Percentiles rank a stretch among this genome's conserved stretches.
Evolutionary conservation across 1,139 yeast genomes (phyloP).

Genomic region (Protomyces lactucae-debilis): DNA sequence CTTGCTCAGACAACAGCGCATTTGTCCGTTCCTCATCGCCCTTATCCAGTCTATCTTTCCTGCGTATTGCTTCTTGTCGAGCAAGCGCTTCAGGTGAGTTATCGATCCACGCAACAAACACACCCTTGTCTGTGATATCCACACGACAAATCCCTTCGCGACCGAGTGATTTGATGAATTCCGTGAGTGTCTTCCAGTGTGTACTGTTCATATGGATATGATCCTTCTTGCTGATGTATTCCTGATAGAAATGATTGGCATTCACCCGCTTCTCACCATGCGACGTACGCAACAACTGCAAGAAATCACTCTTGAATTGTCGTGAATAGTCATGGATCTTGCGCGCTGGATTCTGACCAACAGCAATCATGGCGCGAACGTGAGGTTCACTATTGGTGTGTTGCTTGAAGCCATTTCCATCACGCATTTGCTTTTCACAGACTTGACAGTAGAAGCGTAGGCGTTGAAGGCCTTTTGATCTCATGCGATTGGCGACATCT

Average conservation of each 20-base stretch:
- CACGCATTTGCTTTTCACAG: conserved; percentile 89
- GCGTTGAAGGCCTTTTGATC: conserved; percentile 79
- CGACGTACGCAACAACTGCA: conserved; percentile 54
- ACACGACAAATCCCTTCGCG: conserved; percentile 57
- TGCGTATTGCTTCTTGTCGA: conserved; percentile 42
- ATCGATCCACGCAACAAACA: conserved; percentile 53
- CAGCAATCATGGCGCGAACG: conserved; percentile 48
- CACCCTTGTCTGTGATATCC: conserved; percentile 46
- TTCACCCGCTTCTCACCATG: conserved; percentile 80
- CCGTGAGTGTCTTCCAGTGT: conserved; percentile 64
- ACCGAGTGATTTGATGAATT: conserved; percentile 63
- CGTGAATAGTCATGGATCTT: conserved; percentile 58
- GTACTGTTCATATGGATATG: conserved; percentile 93
- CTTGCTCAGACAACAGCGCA: conserved; percentile 51
- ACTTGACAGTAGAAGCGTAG: conserved; percentile 85
- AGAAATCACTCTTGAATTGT: conserved; percentile 59
- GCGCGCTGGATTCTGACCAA: conserved; percentile 45
- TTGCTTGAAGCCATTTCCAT: conserved; percentile 88
- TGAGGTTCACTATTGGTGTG: conserved; percentile 79
- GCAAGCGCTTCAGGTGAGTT: conserved; percentile 46
- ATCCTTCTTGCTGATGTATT: conserved; percentile 65
- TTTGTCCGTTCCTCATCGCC: conserved; percentile 48
- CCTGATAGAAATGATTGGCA: conserved; percentile 86
- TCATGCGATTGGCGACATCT: conserved; percentile 68
- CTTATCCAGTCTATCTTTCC: conserved; percentile 41